phyloP scores from a whole-genome alignment of 495 filamentous ascomycete genomes.

The Darksidea phi region DNA sequence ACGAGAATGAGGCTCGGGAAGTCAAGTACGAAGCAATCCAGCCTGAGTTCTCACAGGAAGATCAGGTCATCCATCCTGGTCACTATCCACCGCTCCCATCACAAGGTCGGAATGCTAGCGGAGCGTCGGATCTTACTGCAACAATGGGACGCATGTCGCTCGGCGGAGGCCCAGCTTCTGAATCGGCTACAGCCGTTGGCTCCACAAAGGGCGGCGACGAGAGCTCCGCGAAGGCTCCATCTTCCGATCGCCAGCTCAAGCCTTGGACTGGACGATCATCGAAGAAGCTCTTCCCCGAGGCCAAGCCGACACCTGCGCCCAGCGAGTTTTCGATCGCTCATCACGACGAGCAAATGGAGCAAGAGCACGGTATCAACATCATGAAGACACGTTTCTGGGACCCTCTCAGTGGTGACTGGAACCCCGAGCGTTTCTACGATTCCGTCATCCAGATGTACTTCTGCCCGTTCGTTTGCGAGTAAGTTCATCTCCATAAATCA shows the following conservation, averaged over 20 bases:
- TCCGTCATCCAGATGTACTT: constrained; percentile 29
- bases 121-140: background rate
- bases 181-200: background rate
- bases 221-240: background rate
- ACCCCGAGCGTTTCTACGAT: constrained; percentile 39
- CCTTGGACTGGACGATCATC: constrained; percentile 3
- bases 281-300: constrained; percentile 30
- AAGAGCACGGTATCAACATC: constrained; percentile 31
- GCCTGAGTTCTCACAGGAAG: constrained; percentile 4
- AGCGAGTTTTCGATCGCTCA: constrained; percentile 9
- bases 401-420: constrained; percentile 33
- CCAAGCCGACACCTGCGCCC: constrained; percentile 26
- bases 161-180: too few relatives aligned
- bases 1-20: constrained; percentile 2
- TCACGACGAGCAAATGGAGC: constrained; percentile 17
- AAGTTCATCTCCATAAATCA: constrained; percentile 22
- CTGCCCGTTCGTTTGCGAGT: constrained; percentile 44
- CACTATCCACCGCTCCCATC: constrained; percentile 20
- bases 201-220: background rate
- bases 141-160: too few relatives aligned
- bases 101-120: too few relatives aligned
- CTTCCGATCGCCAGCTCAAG: constrained; percentile 1
- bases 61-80: background rate
- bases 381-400: constrained; percentile 41
- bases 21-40: constrained; percentile 1